Percentiles rank a stretch among this genome's conserved stretches.
Conservation (phyloP, 768 basidiomycete species). For the Mycena vitilis region DNA sequence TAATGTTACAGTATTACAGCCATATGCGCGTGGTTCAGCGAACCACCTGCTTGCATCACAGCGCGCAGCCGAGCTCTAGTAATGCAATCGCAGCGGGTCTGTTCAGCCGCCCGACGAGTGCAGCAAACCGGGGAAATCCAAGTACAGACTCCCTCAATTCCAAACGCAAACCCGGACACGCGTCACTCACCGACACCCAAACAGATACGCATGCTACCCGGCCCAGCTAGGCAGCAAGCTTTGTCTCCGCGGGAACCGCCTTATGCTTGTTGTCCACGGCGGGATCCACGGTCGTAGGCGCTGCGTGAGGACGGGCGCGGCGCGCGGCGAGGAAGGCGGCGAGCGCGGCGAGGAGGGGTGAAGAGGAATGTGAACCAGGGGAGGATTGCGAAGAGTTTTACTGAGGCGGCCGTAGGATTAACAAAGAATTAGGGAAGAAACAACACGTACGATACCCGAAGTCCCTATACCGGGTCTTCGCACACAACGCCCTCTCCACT, state of each 20-base stretch:
- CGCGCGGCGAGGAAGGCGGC: conserved; percentile 49
- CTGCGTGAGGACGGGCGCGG: not conserved
- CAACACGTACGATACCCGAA: conserved; percentile 59
- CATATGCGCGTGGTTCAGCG: too few species aligned
- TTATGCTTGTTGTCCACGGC: not conserved
- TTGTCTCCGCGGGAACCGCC: not conserved
- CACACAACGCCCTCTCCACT: conserved; percentile 50
- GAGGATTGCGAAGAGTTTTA: conserved; percentile 60
- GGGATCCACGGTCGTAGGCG: not conserved
- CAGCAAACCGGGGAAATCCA: too few species aligned
- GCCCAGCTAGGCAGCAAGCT: too few species aligned
- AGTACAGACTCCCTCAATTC: too few species aligned
- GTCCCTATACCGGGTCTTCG: conserved; percentile 56
- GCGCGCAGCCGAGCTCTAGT: too few species aligned
- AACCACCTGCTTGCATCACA: too few species aligned
- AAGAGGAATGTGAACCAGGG: conserved; percentile 65
- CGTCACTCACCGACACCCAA: too few species aligned
- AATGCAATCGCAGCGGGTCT: too few species aligned
- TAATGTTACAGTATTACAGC: too few species aligned
- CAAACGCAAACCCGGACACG: too few species aligned
- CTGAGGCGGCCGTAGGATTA: conserved; percentile 49
- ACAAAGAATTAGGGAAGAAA: not conserved
- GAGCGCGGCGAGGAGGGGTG: conserved; percentile 48
- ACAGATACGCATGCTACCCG: too few species aligned
- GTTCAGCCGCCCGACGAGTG: too few species aligned